Evolutionary conservation across 768 basidiomycete species (phyloP).

Genomic region (Cystofilobasidium bisporidii): DNA sequence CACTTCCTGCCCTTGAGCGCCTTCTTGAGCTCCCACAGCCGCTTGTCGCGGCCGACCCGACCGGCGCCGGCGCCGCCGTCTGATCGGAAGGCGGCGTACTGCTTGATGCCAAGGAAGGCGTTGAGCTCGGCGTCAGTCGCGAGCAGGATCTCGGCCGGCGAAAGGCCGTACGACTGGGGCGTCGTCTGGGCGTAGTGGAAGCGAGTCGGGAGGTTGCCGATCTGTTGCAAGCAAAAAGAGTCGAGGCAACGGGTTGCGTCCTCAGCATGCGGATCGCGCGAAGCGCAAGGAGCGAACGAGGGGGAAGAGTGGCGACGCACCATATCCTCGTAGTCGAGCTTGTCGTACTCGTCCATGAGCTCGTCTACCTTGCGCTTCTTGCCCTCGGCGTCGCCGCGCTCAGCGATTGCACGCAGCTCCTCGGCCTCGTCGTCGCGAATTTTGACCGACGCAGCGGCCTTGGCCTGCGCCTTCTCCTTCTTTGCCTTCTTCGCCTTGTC

Average conservation of each 20-base stretch:
- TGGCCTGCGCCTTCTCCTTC: slow-evolving; percentile 31
- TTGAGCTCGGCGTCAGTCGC: slow-evolving; percentile 91
- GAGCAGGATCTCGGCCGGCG: slow-evolving; percentile 75
- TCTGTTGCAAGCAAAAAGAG: slow-evolving; percentile 45
- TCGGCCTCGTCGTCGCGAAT: slow-evolving; percentile 41
- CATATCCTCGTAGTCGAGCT: slow-evolving; percentile 89
- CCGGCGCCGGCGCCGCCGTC: slow-evolving; percentile 41
- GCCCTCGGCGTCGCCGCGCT: slow-evolving; percentile 32
- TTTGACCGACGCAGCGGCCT: neutral
- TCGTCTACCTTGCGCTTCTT: slow-evolving; percentile 69
- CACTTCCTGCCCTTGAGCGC: slow-evolving; percentile 42
- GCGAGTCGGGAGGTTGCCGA: slow-evolving; percentile 78
- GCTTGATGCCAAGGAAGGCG: slow-evolving; percentile 77
- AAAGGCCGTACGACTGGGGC: slow-evolving; percentile 46
- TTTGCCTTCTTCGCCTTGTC: slow-evolving; percentile 35
- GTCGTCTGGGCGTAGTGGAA: slow-evolving; percentile 76
- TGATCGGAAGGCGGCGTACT: slow-evolving; percentile 78
- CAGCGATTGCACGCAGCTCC: slow-evolving; percentile 42
- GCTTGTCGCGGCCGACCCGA: slow-evolving; percentile 47
- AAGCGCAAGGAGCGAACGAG: neutral
- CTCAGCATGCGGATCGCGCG: no score
- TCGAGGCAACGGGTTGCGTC: no score
- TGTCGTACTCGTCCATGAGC: slow-evolving; percentile 85
- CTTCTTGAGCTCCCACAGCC: slow-evolving; percentile 62
- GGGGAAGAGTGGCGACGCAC: slow-evolving; percentile 45